These are phyloP conservation scores for Apium graveolens DNA, from an alignment of 129 eudicot species.

Conservation along the genomic window DNA sequence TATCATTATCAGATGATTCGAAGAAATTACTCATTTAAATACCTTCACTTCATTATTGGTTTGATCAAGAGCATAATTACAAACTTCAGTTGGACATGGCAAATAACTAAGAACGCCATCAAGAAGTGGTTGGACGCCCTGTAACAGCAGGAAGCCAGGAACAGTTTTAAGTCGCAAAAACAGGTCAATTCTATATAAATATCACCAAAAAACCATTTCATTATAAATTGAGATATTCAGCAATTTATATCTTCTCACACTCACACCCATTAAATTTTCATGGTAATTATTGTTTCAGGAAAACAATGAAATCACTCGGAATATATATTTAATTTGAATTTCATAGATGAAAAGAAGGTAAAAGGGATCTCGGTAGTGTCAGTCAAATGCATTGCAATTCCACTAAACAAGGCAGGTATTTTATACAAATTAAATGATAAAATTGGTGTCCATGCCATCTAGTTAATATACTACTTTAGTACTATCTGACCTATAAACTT, in stretches of 20 bases:
- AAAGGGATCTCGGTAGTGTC: background rate
- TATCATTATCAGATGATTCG: background rate
- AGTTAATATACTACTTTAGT: background rate
- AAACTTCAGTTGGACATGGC: constrained; percentile 94
- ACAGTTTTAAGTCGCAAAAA: background rate
- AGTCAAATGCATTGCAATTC: background rate
- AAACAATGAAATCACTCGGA: background rate
- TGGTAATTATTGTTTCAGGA: background rate
- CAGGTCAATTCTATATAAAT: background rate
- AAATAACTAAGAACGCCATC: constrained; percentile 85
- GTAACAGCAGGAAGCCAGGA: constrained; percentile 8
- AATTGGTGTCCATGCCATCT: background rate
- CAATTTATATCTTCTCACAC: background rate
- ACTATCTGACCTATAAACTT: background rate
- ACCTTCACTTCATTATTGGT: constrained; percentile 90
- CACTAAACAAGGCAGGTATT: background rate
- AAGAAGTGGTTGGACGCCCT: constrained; percentile 98
- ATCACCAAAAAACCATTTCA: background rate
- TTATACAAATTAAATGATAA: background rate
- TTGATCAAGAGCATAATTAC: constrained; percentile 92
- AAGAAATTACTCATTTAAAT: constrained; percentile 1
- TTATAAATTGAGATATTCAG: background rate
- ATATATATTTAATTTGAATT: background rate
- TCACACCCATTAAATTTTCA: background rate
- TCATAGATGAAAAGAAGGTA: background rate